These are phyloP conservation scores for Tuber brumale DNA, from an alignment of 495 filamentous ascomycete species.

Conservation along the genomic window DNA sequence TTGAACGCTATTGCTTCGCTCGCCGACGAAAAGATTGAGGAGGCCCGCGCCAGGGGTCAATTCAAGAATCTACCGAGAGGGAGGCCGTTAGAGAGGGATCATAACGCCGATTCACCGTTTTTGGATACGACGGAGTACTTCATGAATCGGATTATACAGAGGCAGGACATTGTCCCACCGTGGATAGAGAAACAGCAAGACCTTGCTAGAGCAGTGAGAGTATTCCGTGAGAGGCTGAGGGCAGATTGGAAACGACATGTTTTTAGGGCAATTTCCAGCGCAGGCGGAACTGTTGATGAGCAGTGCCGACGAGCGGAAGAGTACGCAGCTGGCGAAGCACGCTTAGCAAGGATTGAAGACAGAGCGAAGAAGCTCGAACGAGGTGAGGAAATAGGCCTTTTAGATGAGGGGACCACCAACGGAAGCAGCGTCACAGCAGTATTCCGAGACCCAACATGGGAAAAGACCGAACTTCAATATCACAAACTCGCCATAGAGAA, in stretches of 20 bases:
- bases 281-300: conserved; percentile 67
- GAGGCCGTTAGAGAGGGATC: conserved; percentile 67
- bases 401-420: conserved; percentile 39
- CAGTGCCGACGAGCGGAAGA: conserved; percentile 66
- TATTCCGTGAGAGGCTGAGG: conserved; percentile 67
- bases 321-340: conserved; percentile 67
- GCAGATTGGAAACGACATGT: conserved; percentile 85
- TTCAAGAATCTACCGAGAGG: conserved; percentile 84
- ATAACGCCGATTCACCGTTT: conserved; percentile 79
- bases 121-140: conserved; percentile 96
- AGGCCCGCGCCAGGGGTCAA: conserved; percentile 84
- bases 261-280: conserved; percentile 67
- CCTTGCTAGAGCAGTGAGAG: conserved; percentile 58
- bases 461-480: conserved; percentile 66
- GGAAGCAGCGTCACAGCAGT: conserved; percentile 35
- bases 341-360: conserved; percentile 42
- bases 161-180: conserved; percentile 74
- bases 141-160: conserved; percentile 97
- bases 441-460: conserved; percentile 62
- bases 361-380: conserved; percentile 47
- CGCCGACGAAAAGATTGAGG: conserved; percentile 89
- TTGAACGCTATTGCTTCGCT: conserved; percentile 72
- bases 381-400: conserved; percentile 45
- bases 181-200: conserved; percentile 99
- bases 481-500: conserved; percentile 68